phyloP scores from a whole-genome alignment of 2,329 filamentous ascomycete genomes.

The Alternaria longipes region DNA sequence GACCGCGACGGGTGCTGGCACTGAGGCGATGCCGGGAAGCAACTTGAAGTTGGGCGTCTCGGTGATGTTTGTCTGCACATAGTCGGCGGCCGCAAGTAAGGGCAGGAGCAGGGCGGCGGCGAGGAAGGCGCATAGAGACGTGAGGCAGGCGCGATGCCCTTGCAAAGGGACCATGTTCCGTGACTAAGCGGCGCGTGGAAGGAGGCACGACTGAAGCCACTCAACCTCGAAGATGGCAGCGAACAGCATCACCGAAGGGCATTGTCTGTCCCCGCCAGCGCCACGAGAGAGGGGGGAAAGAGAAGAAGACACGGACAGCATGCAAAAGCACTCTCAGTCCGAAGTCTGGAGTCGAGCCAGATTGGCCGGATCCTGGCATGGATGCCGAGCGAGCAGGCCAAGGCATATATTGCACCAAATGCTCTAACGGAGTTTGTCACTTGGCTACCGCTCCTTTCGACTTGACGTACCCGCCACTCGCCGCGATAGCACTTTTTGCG shows the following conservation, averaged over 20 bases:
- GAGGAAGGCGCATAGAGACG: slow-evolving; percentile 24
- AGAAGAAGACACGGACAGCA: slow-evolving; percentile 13
- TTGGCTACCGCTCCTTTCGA: slow-evolving; percentile 17
- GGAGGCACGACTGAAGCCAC: slow-evolving; percentile 29
- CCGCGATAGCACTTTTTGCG: slow-evolving; percentile 12
- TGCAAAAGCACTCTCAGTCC: slow-evolving; percentile 19
- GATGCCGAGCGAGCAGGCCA: slow-evolving; percentile 30
- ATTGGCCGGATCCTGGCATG: slow-evolving; percentile 32
- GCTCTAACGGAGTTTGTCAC: slow-evolving; percentile 30
- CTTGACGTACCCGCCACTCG: slow-evolving; percentile 11
- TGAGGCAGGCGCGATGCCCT: slow-evolving; percentile 28
- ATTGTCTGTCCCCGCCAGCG: slow-evolving; percentile 31
- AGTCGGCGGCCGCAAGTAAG: slow-evolving; percentile 29
- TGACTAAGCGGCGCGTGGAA: slow-evolving; percentile 30
- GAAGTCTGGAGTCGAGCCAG: slow-evolving; percentile 33
- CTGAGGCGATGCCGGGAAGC: slow-evolving; percentile 27
- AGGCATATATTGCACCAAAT: slow-evolving; percentile 33
- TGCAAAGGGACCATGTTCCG: slow-evolving; percentile 35
- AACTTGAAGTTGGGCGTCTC: slow-evolving; percentile 30
- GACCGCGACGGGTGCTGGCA: slow-evolving; percentile 46
- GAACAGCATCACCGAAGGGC: slow-evolving; percentile 38
- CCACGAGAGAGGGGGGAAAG: slow-evolving; percentile 23
- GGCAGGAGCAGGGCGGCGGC: slow-evolving; percentile 28
- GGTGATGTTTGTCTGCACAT: slow-evolving; percentile 35
- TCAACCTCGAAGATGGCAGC: slow-evolving; percentile 33